Percentiles rank a stretch among this genome's conserved stretches.
Conservation (phyloP, 2,329 filamentous ascomycete genomes). For the Xylariaceae sp. region DNA sequence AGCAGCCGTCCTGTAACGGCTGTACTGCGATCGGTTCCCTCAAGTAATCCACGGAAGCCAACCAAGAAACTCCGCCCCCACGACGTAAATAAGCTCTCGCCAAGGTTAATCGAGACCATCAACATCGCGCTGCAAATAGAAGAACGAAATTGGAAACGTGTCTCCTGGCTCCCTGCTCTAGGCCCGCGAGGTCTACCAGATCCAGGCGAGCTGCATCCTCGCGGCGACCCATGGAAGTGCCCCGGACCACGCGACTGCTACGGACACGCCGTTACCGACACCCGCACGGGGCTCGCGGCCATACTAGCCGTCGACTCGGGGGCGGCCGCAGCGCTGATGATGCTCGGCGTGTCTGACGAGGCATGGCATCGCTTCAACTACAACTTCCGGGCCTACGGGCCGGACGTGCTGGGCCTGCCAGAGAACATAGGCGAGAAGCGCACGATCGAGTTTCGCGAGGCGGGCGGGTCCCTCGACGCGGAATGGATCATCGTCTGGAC, state of each 20-base stretch:
- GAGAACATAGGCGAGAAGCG: not conserved
- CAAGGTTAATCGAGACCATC: slow-evolving; percentile 14
- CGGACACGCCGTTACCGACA: not conserved
- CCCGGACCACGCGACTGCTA: not conserved
- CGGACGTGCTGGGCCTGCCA: not conserved
- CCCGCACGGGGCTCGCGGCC: slow-evolving; percentile 26
- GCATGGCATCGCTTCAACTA: slow-evolving; percentile 30
- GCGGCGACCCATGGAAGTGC: not conserved
- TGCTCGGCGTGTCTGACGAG: not conserved
- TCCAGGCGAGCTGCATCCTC: not conserved
- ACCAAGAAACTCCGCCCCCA: slow-evolving; percentile 34
- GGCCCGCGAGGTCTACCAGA: slow-evolving; percentile 1
- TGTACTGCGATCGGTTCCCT: too few relatives aligned
- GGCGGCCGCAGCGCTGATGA: slow-evolving; percentile 32
- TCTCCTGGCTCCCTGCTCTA: slow-evolving; percentile 24
- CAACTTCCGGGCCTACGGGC: slow-evolving; percentile 31
- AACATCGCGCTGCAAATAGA: not conserved
- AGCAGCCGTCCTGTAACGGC: too few relatives aligned
- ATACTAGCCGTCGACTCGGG: slow-evolving; percentile 35
- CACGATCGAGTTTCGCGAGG: slow-evolving; percentile 48
- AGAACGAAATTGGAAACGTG: slow-evolving; percentile 16
- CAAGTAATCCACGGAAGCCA: too few relatives aligned
- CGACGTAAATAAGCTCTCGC: slow-evolving; percentile 12
- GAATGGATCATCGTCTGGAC: slow-evolving; percentile 45
- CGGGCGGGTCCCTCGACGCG: slow-evolving; percentile 42